A percentile compares a stretch with the other conserved stretches of the same genome.
Evolutionary conservation across 2,329 filamentous ascomycete genomes (phyloP).

Genomic region (Colletotrichum tropicicola): DNA sequence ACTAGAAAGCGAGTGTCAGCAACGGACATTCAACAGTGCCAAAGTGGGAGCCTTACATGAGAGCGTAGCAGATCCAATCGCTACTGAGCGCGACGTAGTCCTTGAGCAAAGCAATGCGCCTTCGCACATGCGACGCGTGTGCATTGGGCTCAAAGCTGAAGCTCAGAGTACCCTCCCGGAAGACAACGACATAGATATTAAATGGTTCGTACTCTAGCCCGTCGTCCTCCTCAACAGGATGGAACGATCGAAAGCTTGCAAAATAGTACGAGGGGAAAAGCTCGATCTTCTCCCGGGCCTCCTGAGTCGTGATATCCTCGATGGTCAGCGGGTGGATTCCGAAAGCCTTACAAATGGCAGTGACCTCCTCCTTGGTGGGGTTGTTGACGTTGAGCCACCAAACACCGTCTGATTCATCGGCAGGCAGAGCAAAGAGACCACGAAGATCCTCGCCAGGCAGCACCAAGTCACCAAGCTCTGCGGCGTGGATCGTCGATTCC

Average conservation of each 20-base stretch:
- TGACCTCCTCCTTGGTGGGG: constrained; percentile 88
- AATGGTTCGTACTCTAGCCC: constrained; percentile 91
- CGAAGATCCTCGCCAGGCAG: constrained; percentile 90
- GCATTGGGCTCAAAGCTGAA: constrained; percentile 92
- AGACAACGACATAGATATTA: constrained; percentile 97
- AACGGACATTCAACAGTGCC: neutral
- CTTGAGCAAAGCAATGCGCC: constrained; percentile 89
- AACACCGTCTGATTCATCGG: constrained; percentile 77
- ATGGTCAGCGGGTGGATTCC: constrained; percentile 94
- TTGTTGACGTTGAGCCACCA: constrained; percentile 98
- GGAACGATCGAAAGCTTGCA: constrained; percentile 95
- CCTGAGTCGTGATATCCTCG: constrained; percentile 95
- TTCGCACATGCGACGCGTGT: constrained; percentile 88
- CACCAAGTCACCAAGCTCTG: constrained; percentile 86
- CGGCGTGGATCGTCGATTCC: constrained; percentile 91
- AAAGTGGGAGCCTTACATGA: constrained; percentile 77
- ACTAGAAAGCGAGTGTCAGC: constrained; percentile 51
- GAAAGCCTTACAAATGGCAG: constrained; percentile 91
- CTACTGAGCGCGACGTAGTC: constrained; percentile 95
- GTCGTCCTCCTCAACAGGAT: constrained; percentile 77
- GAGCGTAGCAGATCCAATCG: constrained; percentile 98
- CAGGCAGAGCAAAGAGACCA: constrained; percentile 79
- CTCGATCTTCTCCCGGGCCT: constrained; percentile 98
- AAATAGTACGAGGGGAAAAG: constrained; percentile 98
- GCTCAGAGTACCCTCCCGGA: constrained; percentile 92